These are phyloP conservation scores for Ambrosia hybrid DNA, from an alignment of 140 eudicot genomes.

Conservation along the genomic window DNA sequence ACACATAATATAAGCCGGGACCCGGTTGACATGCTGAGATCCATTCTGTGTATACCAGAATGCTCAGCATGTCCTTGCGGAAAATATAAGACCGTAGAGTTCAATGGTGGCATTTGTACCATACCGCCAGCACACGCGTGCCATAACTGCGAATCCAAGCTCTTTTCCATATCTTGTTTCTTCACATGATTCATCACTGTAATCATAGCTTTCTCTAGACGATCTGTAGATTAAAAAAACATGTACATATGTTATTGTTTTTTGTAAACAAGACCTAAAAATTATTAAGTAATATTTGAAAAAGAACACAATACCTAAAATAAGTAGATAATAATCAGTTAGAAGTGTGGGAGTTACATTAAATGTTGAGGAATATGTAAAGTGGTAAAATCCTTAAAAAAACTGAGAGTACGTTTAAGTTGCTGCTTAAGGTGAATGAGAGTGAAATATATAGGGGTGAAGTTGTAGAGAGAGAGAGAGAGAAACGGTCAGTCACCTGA, in stretches of 20 bases:
- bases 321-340: too few relatives aligned
- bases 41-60: conserved; percentile 19
- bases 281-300: neutral
- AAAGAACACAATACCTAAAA: too few relatives aligned
- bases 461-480: conserved; percentile 13
- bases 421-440: conserved; percentile 16
- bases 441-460: conserved; percentile 11
- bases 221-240: conserved; percentile 18
- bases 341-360: conserved; percentile 5
- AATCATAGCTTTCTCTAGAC: conserved; percentile 24
- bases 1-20: conserved; percentile 37
- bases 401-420: conserved; percentile 1
- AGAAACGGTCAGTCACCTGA: conserved; percentile 43
- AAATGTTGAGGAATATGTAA: neutral
- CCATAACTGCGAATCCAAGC: conserved; percentile 56
- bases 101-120: conserved; percentile 56
- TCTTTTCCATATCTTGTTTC: conserved; percentile 30
- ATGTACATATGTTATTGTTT: too few relatives aligned
- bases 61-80: conserved; percentile 60
- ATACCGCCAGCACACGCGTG: conserved; percentile 62
- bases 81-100: conserved; percentile 44
- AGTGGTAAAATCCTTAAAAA: neutral
- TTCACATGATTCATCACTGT: conserved; percentile 32
- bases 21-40: conserved; percentile 9
- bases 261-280: too few relatives aligned